These are phyloP conservation scores for Collariella sp. DNA, from an alignment of 495 filamentous ascomycete species.

Conservation along the genomic window DNA sequence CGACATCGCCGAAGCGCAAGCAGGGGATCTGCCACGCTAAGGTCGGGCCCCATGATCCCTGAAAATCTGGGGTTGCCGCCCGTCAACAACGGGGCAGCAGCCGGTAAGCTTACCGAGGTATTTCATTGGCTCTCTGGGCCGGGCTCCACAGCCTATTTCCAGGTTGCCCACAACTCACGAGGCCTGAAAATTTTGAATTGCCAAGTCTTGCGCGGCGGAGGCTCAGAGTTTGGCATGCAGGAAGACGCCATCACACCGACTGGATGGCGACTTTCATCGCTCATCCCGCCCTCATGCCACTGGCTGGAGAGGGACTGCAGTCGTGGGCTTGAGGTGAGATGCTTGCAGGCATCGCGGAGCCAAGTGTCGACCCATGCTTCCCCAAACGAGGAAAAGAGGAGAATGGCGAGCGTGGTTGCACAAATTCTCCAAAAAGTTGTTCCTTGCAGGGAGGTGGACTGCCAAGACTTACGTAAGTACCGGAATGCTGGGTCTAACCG, in stretches of 20 bases:
- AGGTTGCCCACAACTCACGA: not conserved
- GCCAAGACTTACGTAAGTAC: constrained; percentile 11
- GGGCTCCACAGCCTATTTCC: not conserved
- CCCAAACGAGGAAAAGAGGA: not conserved
- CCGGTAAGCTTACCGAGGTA: not conserved
- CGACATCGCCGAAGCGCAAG: too few relatives aligned
- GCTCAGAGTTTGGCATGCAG: not conserved
- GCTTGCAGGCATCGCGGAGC: not conserved
- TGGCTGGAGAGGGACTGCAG: not conserved
- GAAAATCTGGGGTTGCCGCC: constrained; percentile 7
- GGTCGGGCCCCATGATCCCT: constrained; percentile 3
- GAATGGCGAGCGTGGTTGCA: constrained; percentile 4
- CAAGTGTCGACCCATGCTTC: not conserved
- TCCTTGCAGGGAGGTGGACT: constrained; percentile 19
- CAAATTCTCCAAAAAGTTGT: constrained; percentile 5
- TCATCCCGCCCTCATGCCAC: not conserved
- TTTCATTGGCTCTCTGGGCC: not conserved
- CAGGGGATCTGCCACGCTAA: too few relatives aligned
- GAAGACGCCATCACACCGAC: not conserved
- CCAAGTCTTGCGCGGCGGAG: not conserved
- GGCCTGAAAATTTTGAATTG: constrained; percentile 3
- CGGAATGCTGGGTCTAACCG: not conserved
- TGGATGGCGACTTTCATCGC: not conserved
- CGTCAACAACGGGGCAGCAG: not conserved
- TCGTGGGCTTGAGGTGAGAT: constrained; percentile 1